A percentile compares a stretch with the other conserved stretches of the same genome.
phyloP scores from a whole-genome alignment of 257 asterid genomes.

The Ajuga chamaepitys region DNA sequence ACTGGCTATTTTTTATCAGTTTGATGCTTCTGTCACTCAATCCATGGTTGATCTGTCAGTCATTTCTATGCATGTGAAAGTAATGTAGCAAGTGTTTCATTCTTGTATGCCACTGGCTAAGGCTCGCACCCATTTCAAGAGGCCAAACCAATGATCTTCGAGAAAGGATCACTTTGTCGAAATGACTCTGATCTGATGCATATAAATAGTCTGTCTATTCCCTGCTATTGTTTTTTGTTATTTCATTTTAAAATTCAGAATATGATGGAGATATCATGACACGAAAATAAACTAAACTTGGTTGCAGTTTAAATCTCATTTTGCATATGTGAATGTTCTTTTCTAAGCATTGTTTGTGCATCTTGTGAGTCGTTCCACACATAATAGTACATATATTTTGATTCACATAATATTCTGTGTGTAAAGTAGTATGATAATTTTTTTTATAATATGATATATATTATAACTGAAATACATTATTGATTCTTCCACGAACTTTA shows the following conservation, averaged over 20 bases:
- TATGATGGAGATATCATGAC: not conserved
- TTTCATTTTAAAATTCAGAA: not conserved
- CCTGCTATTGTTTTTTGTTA: not conserved
- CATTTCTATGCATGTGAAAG: not conserved
- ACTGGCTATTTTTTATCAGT: not conserved
- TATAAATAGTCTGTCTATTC: not conserved
- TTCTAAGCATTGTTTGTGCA: too few species aligned
- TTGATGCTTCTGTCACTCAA: not conserved
- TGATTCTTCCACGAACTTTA: not conserved
- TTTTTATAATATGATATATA: too few species aligned
- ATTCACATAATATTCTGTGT: too few species aligned
- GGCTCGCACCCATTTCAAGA: too few species aligned
- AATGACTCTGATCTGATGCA: not conserved
- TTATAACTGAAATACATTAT: not conserved
- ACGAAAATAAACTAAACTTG: not conserved
- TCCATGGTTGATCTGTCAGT: not conserved
- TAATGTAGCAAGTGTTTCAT: too few species aligned
- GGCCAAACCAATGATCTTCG: too few species aligned
- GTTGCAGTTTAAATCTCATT: not conserved
- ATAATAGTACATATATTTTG: too few species aligned
- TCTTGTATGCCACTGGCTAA: too few species aligned
- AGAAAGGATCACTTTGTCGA: too few species aligned
- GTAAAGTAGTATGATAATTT: too few species aligned
- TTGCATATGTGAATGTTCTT: too few species aligned
- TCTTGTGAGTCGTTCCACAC: too few species aligned